Conservation (phyloP, 805 yeast genomes). For the Cyberlindnera mississippiensis region DNA sequence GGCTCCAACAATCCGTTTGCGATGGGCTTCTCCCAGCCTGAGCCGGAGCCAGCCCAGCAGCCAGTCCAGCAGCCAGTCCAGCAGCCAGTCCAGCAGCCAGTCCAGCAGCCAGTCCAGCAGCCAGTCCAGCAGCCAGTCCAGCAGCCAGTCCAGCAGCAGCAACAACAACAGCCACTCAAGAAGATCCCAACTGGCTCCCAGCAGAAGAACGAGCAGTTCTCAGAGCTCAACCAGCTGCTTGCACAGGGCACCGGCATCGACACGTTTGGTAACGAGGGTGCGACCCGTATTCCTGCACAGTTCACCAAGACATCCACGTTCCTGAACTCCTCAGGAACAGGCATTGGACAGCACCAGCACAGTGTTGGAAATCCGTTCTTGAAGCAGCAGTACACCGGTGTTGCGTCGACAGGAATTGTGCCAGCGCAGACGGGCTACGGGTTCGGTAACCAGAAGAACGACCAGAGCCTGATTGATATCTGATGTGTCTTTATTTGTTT, state of each 20-base stretch:
- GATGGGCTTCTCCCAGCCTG: too few species aligned
- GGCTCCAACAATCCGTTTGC: too few species aligned
- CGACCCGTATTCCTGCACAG: slow-evolving; percentile 84
- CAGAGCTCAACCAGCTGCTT: slow-evolving; percentile 73
- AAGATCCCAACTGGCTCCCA: slow-evolving; percentile 52
- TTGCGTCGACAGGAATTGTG: slow-evolving; percentile 59
- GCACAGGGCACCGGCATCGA: slow-evolving; percentile 90
- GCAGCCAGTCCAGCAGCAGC: slow-evolving; percentile 19
- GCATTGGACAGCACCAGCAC: slow-evolving; percentile 36
- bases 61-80: too few species aligned
- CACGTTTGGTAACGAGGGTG: slow-evolving; percentile 88
- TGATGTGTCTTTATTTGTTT: too few species aligned
- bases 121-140: too few species aligned
- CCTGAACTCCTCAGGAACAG: slow-evolving; percentile 86
- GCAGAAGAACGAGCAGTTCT: slow-evolving; percentile 51
- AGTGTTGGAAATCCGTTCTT: slow-evolving; percentile 36
- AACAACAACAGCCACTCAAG: slow-evolving; percentile 29
- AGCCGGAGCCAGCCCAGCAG: too few species aligned
- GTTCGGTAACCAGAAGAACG: slow-evolving; percentile 68
- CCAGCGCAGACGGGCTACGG: slow-evolving; percentile 94
- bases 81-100: slow-evolving; percentile 5
- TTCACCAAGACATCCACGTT: slow-evolving; percentile 80
- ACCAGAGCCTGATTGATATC: slow-evolving; percentile 29
- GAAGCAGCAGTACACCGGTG: slow-evolving; percentile 70
- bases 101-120: slow-evolving; percentile 31